A percentile compares a stretch with the other conserved stretches of the same genome.
Conservation (phyloP, 169 alveolate genomes). For the Cryptosporidium sp. region DNA sequence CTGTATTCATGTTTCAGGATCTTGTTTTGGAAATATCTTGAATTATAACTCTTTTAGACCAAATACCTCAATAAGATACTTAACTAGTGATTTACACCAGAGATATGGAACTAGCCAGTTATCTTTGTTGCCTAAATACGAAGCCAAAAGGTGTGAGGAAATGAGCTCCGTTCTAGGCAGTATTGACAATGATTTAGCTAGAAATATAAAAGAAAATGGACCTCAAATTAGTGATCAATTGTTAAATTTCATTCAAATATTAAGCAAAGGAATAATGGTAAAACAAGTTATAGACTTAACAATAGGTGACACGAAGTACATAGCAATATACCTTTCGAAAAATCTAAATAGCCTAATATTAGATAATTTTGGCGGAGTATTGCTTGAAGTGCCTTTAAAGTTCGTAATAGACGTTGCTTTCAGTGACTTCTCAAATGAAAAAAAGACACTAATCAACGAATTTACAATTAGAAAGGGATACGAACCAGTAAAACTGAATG, state of each 20-base stretch:
- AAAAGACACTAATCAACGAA: neutral
- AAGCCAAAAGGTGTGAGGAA: neutral
- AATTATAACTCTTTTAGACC: slow-evolving; percentile 27
- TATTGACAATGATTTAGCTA: neutral
- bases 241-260: neutral
- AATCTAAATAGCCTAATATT: slow-evolving; percentile 20
- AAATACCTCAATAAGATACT: slow-evolving; percentile 51
- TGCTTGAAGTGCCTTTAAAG: slow-evolving; percentile 50
- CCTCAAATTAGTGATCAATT: neutral
- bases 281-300: slow-evolving; percentile 40
- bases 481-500: slow-evolving; percentile 44
- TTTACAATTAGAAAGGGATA: slow-evolving; percentile 32
- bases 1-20: neutral
- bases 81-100: slow-evolving; percentile 21
- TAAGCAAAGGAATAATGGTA: slow-evolving; percentile 40
- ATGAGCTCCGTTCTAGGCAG: neutral
- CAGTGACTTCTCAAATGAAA: slow-evolving; percentile 13
- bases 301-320: slow-evolving; percentile 33
- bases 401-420: slow-evolving; percentile 16
- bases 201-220: neutral
- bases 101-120: slow-evolving; percentile 42
- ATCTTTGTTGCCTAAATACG: slow-evolving; percentile 51
- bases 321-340: slow-evolving; percentile 52
- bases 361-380: slow-evolving; percentile 64
- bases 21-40: neutral